Evolutionary conservation across 768 basidiomycete genomes (phyloP), one percentile per base, ranked within the genome.

Genomic region (Boletus coccyginus): DNA sequence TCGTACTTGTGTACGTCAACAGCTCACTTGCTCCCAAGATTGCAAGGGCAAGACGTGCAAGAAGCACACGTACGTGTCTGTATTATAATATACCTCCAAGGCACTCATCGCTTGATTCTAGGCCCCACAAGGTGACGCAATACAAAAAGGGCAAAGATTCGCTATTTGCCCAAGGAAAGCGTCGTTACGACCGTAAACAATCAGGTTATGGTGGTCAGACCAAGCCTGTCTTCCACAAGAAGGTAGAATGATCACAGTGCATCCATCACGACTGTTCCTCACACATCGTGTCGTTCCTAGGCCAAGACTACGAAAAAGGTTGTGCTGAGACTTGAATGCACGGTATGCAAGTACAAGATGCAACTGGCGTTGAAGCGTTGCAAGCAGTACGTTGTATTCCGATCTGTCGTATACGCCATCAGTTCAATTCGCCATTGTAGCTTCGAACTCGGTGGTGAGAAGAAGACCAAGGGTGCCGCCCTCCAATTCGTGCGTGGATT

Each of bases 71-170:
- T 94, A 79, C 53, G 90, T 78, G 29, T 13, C 24, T 35, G 16
- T 2, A 8, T 35, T 7, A 27, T 16, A n/a, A n/a, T 39, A 7
- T n/a, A 10, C 7, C 9, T 41, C 11, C 7, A 19, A 21, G 3
- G 0, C 16, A 5, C 29, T 56, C 42, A 61, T 51, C 31, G 11
- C 19, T 29, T 38, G 3, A 46, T 32, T 38, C n/a, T 70, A 94
- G 92, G 61, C 95, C 95, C 56, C 96, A 98, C 81, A 99, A 99
- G 78, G 96, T 99, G 70, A 98, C 96, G 57, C 96, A 99, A 75
- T 99, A 98, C 86, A 99, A 99, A 88, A 97, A 93, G 85, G 97
- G 97, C 74, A 98, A 99, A 80, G 96, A 93, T 73, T 98, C 97
- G 57, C 78, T 95, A 61, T 91, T 92, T 73, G 97, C 92, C 50